Evolutionary conservation across 805 yeast species (phyloP), one percentile per base, ranked within the genome.

Genomic region (Zygotorulaspora danielsina): DNA sequence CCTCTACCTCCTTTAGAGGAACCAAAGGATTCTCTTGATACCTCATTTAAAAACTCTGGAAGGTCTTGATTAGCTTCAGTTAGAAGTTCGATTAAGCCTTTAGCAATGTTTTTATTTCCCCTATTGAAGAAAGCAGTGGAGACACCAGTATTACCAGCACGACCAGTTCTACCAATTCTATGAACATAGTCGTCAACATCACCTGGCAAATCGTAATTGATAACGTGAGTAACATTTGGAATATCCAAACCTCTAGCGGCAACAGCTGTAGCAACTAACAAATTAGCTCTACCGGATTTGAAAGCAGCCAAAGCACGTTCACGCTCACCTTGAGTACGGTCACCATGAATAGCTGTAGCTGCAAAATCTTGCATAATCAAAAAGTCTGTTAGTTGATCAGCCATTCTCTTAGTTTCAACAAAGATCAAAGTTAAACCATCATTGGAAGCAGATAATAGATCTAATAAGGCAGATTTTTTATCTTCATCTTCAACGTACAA

Each of bases 211-310:
- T 93, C 98, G 67, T 84, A 93, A 78, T 93, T 93, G 70, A 93
- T 83, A 61, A 93, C 98, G 65, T 90, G 97, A 34, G 94, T 83
- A 56, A 93, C 98, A 65, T 93, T 93, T 66, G 98, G 97, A 75
- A 93, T 93, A 78, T 93, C 98, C 69, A 93, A 79, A 76, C 98
- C 98, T 82, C 98, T 87, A 45, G 97, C 97, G 53, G 98, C 98
- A 55, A 93, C 98, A 40, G 98, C 98, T 54, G 99, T 93, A 36
- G 99, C 98, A 53, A 93, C 98, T 72, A 93, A 76, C 54, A 93
- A 78, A 53, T 96, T 95, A 32, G 96, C 85, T 57, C 76, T 74
- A 64, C 98, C 98, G 50, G 79, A 70, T 73, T 88, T 87, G 79
- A 93, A 93, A 56, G 88, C 81, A 54, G 88, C 93, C 57, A 93